Conservation (phyloP, 2,329 filamentous ascomycete genomes). For the Fusarium equiseti region DNA sequence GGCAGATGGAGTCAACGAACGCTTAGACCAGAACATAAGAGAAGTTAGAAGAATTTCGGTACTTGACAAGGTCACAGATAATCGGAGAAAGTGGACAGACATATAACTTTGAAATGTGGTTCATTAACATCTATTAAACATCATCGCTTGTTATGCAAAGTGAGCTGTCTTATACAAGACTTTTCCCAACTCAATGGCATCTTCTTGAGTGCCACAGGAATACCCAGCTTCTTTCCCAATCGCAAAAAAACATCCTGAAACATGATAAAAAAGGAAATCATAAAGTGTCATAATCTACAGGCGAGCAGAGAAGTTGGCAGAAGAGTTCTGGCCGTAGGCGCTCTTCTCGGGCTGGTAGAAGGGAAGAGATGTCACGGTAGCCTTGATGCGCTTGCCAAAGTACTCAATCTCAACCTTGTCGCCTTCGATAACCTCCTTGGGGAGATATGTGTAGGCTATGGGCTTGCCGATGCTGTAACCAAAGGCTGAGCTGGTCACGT, state of each 20-base stretch:
- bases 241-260: not conserved
- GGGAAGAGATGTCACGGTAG: slow-evolving; percentile 65
- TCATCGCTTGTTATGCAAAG: slow-evolving; percentile 33
- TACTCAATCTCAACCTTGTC: slow-evolving; percentile 70
- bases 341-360: slow-evolving; percentile 39
- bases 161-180: slow-evolving; percentile 20
- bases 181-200: slow-evolving; percentile 10
- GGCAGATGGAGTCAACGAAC: not conserved
- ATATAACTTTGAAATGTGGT: not conserved
- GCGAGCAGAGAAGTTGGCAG: slow-evolving; percentile 27
- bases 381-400: slow-evolving; percentile 66
- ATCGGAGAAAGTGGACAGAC: accelerated
- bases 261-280: slow-evolving; percentile 3
- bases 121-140: slow-evolving; percentile 29
- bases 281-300: slow-evolving; percentile 25
- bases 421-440: slow-evolving; percentile 59
- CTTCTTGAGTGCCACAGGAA: not conserved
- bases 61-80: no score
- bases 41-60: not conserved
- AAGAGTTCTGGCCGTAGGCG: slow-evolving; percentile 20
- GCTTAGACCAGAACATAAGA: not conserved
- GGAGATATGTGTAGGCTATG: slow-evolving; percentile 70
- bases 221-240: not conserved
- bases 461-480: slow-evolving; percentile 70
- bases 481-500: slow-evolving; percentile 71